These are phyloP conservation scores for Zelopaecilomyces penicillatus DNA, from an alignment of 2,329 filamentous ascomycete genomes.

Conservation along the genomic window DNA sequence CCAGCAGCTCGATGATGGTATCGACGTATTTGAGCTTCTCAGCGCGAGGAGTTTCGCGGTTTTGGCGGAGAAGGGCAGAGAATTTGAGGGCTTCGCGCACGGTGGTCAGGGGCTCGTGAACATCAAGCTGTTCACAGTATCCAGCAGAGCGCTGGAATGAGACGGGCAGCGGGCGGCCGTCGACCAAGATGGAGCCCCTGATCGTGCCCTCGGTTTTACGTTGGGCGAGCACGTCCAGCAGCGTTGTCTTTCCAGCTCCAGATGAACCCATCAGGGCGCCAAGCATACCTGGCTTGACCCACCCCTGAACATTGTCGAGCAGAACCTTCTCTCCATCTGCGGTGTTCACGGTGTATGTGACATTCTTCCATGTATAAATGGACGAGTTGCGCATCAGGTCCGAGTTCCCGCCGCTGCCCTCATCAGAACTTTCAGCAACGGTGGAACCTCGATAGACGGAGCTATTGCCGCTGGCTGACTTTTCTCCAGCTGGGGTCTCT, in stretches of 20 bases:
- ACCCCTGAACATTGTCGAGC: constrained; percentile 72
- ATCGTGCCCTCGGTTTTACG: constrained; percentile 73
- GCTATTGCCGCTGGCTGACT: constrained; percentile 11
- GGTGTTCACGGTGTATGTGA: constrained; percentile 60
- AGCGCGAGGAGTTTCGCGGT: constrained; percentile 49
- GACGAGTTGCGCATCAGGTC: constrained; percentile 23
- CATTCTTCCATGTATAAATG: constrained; percentile 66
- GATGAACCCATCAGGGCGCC: constrained; percentile 76
- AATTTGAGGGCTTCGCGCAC: constrained; percentile 58
- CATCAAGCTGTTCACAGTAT: constrained; percentile 74
- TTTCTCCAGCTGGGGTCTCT: constrained; percentile 32
- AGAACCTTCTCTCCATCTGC: constrained; percentile 55
- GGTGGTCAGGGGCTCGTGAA: constrained; percentile 64
- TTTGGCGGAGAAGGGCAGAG: constrained; percentile 61
- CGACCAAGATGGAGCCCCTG: constrained; percentile 65
- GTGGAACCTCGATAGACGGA: constrained; percentile 1
- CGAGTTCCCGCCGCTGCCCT: not conserved
- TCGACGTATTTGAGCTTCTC: constrained; percentile 73
- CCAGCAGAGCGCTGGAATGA: constrained; percentile 74
- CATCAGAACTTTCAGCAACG: not conserved
- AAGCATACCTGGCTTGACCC: constrained; percentile 71
- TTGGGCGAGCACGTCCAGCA: constrained; percentile 74
- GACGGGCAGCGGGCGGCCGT: constrained; percentile 60
- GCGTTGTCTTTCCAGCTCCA: constrained; percentile 77
- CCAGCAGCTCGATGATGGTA: constrained; percentile 61